phyloP scores from a whole-genome alignment of 2,329 filamentous ascomycete species.

The Aspergillus nomiae region DNA sequence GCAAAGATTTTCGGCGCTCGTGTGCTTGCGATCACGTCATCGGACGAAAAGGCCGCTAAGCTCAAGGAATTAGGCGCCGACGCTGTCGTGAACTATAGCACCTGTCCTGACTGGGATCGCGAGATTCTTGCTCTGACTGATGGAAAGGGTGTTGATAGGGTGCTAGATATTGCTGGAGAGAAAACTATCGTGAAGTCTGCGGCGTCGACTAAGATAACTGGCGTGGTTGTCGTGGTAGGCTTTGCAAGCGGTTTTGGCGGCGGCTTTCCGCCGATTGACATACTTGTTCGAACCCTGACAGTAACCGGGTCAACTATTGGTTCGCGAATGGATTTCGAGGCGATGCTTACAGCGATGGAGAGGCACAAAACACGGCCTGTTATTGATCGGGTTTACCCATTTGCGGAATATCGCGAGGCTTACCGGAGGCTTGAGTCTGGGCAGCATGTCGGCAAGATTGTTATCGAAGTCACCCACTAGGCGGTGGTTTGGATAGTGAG shows the following conservation, averaged over 20 bases:
- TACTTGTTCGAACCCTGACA: neutral
- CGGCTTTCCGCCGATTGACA: neutral
- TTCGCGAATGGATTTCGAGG: neutral
- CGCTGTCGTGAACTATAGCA: conserved; percentile 59
- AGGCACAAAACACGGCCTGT: neutral
- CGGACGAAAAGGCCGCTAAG: conserved; percentile 52
- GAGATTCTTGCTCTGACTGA: neutral
- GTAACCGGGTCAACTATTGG: neutral
- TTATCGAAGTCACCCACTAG: neutral
- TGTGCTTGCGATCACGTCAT: conserved; percentile 48
- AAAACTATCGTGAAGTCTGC: neutral
- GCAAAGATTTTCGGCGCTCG: conserved; percentile 47
- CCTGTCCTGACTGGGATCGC: conserved; percentile 52
- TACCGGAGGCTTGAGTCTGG: neutral
- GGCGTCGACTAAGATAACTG: neutral
- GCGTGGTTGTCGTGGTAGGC: neutral
- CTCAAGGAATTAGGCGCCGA: conserved; percentile 55
- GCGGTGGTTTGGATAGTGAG: too few relatives aligned
- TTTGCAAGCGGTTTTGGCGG: neutral
- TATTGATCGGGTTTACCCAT: neutral
- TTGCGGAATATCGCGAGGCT: neutral
- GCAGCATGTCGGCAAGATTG: neutral
- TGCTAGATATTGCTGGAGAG: neutral
- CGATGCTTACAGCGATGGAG: neutral
- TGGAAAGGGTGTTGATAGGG: neutral